phyloP scores from a whole-genome alignment of 176 grass and related monocot species.

The Rhynchospora tenuis region DNA sequence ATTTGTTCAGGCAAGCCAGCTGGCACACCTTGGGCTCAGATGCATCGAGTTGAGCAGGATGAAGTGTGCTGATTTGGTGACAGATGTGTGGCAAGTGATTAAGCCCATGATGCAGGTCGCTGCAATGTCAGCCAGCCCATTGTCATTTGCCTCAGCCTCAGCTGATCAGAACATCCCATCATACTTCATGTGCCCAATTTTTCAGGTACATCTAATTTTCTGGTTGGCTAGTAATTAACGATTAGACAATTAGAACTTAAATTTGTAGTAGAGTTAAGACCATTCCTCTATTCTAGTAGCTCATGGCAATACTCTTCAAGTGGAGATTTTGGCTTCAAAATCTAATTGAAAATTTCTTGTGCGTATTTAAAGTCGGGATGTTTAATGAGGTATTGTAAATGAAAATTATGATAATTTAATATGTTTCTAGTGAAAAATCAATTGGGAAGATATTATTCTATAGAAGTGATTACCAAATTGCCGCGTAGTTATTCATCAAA shows the following conservation, averaged over 20 bases:
- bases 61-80: slow-evolving; percentile 37
- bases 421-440: not conserved
- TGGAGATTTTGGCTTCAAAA: no score
- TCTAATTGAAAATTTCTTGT: no score
- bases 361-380: no score
- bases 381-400: no score
- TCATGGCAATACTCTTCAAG: no score
- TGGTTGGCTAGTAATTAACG: no score
- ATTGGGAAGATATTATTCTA: not conserved
- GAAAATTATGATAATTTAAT: no score
- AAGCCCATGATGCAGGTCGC: slow-evolving; percentile 42
- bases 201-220: slow-evolving; percentile 38
- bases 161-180: slow-evolving; percentile 30
- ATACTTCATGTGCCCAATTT: slow-evolving; percentile 71
- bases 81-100: slow-evolving; percentile 42
- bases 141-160: not conserved
- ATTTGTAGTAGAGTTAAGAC: not conserved
- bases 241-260: no score
- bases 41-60: slow-evolving; percentile 43
- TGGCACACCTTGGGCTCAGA: slow-evolving; percentile 55
- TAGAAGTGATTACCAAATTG: not conserved
- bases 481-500: not conserved
- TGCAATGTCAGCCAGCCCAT: slow-evolving; percentile 7
- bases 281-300: no score
- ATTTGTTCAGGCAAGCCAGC: slow-evolving; percentile 56